These are phyloP conservation scores for Vaccinium myrtillus DNA, from an alignment of 148 eudicot genomes.

Conservation along the genomic window DNA sequence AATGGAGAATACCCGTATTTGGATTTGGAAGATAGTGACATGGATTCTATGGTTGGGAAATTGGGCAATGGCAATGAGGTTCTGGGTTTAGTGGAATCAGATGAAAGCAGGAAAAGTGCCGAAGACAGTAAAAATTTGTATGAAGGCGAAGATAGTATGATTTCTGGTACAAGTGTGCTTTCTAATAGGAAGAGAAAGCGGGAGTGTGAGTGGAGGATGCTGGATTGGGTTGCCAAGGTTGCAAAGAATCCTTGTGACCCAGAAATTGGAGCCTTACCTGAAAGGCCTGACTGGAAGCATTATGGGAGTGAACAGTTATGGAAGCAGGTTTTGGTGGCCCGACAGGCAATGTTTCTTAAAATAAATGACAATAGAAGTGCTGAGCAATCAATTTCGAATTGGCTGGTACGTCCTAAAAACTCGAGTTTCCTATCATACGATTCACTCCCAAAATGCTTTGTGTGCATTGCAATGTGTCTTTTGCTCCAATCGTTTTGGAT, in stretches of 20 bases:
- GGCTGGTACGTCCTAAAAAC: conserved; percentile 44
- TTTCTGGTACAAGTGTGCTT: conserved; percentile 29
- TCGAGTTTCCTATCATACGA: background rate
- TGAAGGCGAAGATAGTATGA: conserved; percentile 20
- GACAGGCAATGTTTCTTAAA: conserved; percentile 51
- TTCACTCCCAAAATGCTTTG: background rate
- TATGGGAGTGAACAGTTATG: conserved; percentile 50
- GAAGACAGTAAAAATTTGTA: conserved; percentile 18
- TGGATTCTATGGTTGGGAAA: conserved; percentile 19
- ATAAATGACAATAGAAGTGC: conserved; percentile 31
- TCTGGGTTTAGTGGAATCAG: conserved; percentile 15
- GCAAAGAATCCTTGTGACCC: conserved; percentile 74
- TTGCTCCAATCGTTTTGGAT: background rate
- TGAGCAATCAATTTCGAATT: conserved; percentile 29
- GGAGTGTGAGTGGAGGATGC: conserved; percentile 30
- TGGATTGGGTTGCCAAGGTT: conserved; percentile 56
- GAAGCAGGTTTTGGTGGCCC: conserved; percentile 68
- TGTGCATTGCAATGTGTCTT: background rate
- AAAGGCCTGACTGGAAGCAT: conserved; percentile 52
- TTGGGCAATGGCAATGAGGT: conserved; percentile 8
- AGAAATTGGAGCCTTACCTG: conserved; percentile 55
- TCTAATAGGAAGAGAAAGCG: conserved; percentile 51
- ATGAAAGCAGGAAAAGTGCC: conserved; percentile 13
- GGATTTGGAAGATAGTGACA: conserved; percentile 43
- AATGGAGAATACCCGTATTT: conserved; percentile 26